A percentile compares a stretch with the other conserved stretches of the same genome.
Evolutionary conservation across 2,329 filamentous ascomycete species (phyloP).

Genomic region (Onygenales sp.): DNA sequence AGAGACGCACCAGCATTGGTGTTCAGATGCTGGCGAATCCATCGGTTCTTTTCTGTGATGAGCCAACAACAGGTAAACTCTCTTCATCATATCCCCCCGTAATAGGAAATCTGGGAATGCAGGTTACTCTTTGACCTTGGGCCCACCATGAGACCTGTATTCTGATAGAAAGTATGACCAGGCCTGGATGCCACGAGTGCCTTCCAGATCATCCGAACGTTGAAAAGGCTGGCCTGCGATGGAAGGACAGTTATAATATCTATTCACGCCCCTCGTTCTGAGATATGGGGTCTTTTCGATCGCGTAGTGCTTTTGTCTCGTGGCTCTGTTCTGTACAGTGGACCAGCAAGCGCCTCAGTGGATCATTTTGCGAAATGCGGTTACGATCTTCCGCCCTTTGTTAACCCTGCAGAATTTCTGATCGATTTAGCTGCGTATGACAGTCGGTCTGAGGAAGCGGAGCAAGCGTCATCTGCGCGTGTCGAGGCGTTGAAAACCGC

Average conservation of each 20-base stretch:
- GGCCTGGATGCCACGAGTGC: constrained; percentile 65
- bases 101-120: background rate
- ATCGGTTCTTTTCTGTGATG: constrained; percentile 67
- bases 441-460: constrained; percentile 58
- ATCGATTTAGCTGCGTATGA: constrained; percentile 68
- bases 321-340: constrained; percentile 61
- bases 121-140: too few species aligned
- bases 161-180: background rate
- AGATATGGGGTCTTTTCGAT: constrained; percentile 72
- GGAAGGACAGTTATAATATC: constrained; percentile 64
- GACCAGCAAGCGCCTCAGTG: constrained; percentile 47
- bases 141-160: background rate
- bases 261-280: constrained; percentile 67
- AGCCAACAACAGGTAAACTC: constrained; percentile 58
- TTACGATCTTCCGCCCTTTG: constrained; percentile 56
- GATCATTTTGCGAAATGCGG: constrained; percentile 55
- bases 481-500: constrained; percentile 52
- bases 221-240: constrained; percentile 58
- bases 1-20: constrained; percentile 65
- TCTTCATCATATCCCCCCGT: background rate
- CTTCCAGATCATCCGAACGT: constrained; percentile 60
- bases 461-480: constrained; percentile 48
- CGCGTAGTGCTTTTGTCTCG: constrained; percentile 58
- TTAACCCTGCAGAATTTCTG: constrained; percentile 68
- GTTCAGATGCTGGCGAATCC: constrained; percentile 73